phyloP scores from a whole-genome alignment of 306 rosid species.

The Acacia acuminata region DNA sequence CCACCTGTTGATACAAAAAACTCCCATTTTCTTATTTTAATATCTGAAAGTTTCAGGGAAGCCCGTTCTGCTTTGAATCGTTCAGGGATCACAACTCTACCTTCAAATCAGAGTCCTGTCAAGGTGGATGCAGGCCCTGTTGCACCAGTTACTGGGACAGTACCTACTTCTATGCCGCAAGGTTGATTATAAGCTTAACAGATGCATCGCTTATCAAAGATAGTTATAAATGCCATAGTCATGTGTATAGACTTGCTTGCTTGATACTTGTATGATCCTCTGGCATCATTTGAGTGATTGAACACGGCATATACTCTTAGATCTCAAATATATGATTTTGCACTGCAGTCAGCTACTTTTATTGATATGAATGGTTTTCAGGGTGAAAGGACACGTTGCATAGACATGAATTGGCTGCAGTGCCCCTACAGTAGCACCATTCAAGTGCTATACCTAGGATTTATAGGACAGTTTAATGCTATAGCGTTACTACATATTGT shows the following conservation, averaged over 20 bases:
- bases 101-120: constrained; percentile 82
- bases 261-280: constrained; percentile 4
- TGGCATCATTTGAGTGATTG: constrained; percentile 10
- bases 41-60: constrained; percentile 89
- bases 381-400: neutral
- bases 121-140: constrained; percentile 75
- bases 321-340: constrained; percentile 9
- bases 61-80: constrained; percentile 77
- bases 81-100: constrained; percentile 70
- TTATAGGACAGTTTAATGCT: neutral
- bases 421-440: neutral
- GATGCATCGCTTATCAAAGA: constrained; percentile 8
- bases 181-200: constrained; percentile 47
- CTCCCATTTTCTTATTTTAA: constrained; percentile 67
- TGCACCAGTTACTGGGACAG: constrained; percentile 71
- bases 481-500: neutral
- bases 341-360: neutral
- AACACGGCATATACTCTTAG: neutral
- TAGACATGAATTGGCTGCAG: neutral
- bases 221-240: neutral
- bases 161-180: constrained; percentile 72
- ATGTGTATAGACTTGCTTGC: constrained; percentile 8
- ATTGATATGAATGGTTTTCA: constrained; percentile 10
- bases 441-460: neutral
- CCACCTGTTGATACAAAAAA: constrained; percentile 70